These are phyloP conservation scores for Phytophthora ohioensis DNA, from an alignment of 352 stramenopile genomes.

Conservation along the genomic window DNA sequence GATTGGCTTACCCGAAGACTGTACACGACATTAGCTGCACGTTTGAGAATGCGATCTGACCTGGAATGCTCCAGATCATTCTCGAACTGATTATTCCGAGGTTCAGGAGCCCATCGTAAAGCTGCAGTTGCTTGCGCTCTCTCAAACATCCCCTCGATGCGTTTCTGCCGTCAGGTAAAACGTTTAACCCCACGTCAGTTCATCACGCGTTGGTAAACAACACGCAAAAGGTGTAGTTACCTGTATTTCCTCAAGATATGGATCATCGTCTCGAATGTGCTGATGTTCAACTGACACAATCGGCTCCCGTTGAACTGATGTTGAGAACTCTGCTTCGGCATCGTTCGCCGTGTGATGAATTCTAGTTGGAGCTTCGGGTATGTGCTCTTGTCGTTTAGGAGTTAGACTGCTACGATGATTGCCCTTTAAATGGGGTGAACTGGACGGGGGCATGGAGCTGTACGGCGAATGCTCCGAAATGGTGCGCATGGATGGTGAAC, in stretches of 20 bases:
- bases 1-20: conserved; percentile 46
- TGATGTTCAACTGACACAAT: conserved; percentile 26
- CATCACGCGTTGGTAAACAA: no score
- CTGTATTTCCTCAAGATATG: conserved; percentile 56
- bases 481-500: conserved; percentile 10
- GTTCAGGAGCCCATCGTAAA: conserved; percentile 27
- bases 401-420: conserved; percentile 2
- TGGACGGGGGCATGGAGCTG: conserved; percentile 21
- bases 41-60: conserved; percentile 49
- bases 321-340: conserved; percentile 6
- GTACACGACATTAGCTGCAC: conserved; percentile 57
- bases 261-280: conserved; percentile 38
- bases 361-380: background rate
- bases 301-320: conserved; percentile 16
- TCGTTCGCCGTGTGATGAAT: conserved; percentile 1
- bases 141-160: conserved; percentile 57
- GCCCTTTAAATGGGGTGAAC: conserved; percentile 14
- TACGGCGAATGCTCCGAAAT: conserved; percentile 9
- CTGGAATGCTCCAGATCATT: conserved; percentile 17
- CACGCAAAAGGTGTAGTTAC: conserved; percentile 18
- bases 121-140: conserved; percentile 43
- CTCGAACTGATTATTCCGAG: conserved; percentile 41
- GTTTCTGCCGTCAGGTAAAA: conserved; percentile 34
- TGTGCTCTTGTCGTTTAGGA: conserved; percentile 2
- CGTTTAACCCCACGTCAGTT: background rate